These are phyloP conservation scores for Beta corolliflora DNA, from an alignment of 179 eudicot genomes.

Conservation along the genomic window DNA sequence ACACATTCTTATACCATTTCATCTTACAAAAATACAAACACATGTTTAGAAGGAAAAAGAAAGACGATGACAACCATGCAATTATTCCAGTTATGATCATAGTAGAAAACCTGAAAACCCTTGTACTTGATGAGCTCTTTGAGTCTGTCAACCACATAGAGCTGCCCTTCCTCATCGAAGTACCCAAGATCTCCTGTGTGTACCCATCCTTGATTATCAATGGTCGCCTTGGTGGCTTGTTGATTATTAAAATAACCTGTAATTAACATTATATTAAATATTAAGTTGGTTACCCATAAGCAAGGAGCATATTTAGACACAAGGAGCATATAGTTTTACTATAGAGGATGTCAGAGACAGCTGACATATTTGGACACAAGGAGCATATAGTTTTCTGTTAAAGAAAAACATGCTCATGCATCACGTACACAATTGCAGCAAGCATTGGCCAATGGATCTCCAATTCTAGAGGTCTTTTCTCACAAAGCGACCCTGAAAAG, in stretches of 20 bases:
- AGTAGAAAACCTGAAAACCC: conserved; percentile 60
- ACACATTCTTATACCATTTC: not conserved
- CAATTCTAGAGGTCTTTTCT: too few relatives aligned
- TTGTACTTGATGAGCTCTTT: conserved; percentile 86
- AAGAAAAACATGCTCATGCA: too few relatives aligned
- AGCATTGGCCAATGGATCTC: too few relatives aligned
- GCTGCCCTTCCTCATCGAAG: conserved; percentile 65
- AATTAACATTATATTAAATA: not conserved
- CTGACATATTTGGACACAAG: too few relatives aligned
- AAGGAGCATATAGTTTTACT: too few relatives aligned
- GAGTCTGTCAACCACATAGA: conserved; percentile 69
- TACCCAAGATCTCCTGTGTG: conserved; percentile 86
- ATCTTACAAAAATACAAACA: not conserved
- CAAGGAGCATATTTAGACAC: too few relatives aligned
- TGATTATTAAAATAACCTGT: conserved; percentile 61
- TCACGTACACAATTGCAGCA: too few relatives aligned
- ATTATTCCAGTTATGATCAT: not conserved
- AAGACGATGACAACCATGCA: not conserved
- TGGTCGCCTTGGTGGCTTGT: conserved; percentile 58
- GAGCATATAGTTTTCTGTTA: too few relatives aligned
- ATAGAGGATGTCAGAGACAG: too few relatives aligned
- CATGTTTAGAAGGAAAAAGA: not conserved
- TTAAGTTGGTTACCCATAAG: not conserved
- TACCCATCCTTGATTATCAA: conserved; percentile 70
- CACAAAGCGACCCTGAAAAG: too few relatives aligned